phyloP scores from a whole-genome alignment of 2,329 filamentous ascomycete genomes.

The Tothia fuscella region DNA sequence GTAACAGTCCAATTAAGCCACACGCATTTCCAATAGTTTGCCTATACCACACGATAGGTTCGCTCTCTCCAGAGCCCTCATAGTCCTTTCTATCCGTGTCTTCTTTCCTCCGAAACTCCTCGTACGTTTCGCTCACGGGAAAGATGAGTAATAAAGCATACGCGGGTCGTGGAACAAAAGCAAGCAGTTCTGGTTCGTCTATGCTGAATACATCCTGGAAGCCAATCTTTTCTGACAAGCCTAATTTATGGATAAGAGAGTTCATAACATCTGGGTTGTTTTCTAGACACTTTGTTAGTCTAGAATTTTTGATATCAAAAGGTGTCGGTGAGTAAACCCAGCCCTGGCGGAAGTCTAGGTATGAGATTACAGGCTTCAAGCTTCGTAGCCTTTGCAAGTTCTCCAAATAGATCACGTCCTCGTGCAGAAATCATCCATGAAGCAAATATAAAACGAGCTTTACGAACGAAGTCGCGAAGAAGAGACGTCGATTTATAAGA shows the following conservation, averaged over 20 bases:
- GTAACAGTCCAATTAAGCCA: slow-evolving; percentile 77
- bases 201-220: slow-evolving; percentile 91
- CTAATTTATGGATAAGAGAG: slow-evolving; percentile 67
- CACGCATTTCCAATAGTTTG: slow-evolving; percentile 94
- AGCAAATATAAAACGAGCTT: too few relatives aligned
- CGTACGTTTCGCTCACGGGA: slow-evolving; percentile 69
- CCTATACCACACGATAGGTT: slow-evolving; percentile 85
- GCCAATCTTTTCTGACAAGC: slow-evolving; percentile 61
- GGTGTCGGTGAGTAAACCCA: too few relatives aligned
- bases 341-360: too few relatives aligned
- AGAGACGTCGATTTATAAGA: background rate
- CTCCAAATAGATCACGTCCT: too few relatives aligned
- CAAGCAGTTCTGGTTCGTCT: slow-evolving; percentile 70
- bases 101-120: slow-evolving; percentile 61
- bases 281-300: slow-evolving; percentile 29
- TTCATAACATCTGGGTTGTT: slow-evolving; percentile 86
- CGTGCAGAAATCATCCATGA: too few relatives aligned
- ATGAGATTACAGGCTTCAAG: background rate
- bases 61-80: slow-evolving; percentile 49
- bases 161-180: slow-evolving; percentile 78
- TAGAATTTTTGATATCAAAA: background rate
- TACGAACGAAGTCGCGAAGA: too few relatives aligned
- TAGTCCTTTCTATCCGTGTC: slow-evolving; percentile 56
- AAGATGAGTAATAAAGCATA: slow-evolving; percentile 87
- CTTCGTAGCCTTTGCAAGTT: background rate